Conservation (phyloP, 1,284 basidiomycete species). For the Moesziomyces globuligerus region DNA sequence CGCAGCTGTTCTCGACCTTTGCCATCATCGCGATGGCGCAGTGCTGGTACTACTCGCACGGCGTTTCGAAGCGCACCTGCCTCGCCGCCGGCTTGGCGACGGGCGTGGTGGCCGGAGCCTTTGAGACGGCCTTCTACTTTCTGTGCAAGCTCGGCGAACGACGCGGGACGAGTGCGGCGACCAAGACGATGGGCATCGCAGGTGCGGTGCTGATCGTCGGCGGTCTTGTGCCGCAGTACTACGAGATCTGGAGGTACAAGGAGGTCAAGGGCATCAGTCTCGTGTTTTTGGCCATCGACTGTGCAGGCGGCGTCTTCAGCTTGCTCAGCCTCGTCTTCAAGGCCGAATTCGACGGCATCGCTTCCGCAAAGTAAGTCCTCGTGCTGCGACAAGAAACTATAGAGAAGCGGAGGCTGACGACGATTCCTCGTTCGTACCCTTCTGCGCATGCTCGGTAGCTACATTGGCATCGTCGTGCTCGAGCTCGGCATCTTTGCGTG, state of each 20-base stretch:
- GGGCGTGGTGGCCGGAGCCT: constrained; percentile 71
- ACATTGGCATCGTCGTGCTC: constrained; percentile 74
- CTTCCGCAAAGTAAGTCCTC: constrained; percentile 67
- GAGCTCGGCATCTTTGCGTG: constrained; percentile 72
- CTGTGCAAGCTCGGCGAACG: constrained; percentile 68
- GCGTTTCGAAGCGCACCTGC: constrained; percentile 68
- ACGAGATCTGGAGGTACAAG: constrained; percentile 76
- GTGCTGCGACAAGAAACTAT: no score
- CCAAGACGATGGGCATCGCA: constrained; percentile 76
- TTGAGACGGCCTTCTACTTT: constrained; percentile 75
- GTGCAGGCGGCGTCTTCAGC: constrained; percentile 77
- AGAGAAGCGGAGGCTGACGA: no score
- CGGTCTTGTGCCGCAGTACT: constrained; percentile 74
- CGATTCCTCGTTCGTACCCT: not conserved
- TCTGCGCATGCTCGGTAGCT: constrained; percentile 53
- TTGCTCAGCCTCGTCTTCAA: constrained; percentile 79
- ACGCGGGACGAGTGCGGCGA: constrained; percentile 71
- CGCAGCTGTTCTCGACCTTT: constrained; percentile 77
- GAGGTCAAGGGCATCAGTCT: constrained; percentile 81
- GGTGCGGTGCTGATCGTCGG: constrained; percentile 74
- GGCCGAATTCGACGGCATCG: constrained; percentile 75
- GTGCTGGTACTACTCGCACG: constrained; percentile 74
- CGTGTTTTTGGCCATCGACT: constrained; percentile 77
- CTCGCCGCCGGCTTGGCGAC: constrained; percentile 68
- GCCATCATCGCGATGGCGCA: constrained; percentile 72